A percentile compares a stretch with the other conserved stretches of the same genome.
Conservation (phyloP, 495 filamentous ascomycete species). For the Penicillium cinerascens region DNA sequence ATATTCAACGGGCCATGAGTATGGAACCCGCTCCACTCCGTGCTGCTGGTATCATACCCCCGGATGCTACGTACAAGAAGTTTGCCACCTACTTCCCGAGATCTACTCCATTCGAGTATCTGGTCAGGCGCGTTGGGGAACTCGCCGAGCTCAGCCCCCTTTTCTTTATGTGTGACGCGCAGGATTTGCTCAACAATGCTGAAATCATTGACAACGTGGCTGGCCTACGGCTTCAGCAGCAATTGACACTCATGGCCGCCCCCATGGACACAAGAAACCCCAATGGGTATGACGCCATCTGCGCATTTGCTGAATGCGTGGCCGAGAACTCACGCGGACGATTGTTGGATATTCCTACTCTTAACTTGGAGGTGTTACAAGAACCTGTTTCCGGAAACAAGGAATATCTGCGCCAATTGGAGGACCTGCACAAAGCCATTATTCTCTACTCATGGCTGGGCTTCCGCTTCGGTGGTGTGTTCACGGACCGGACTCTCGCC, state of each 20-base stretch:
- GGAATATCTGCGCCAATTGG: slow-evolving; percentile 60
- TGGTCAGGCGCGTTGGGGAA: slow-evolving; percentile 68
- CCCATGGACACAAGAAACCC: slow-evolving; percentile 45
- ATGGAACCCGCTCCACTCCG: slow-evolving; percentile 60
- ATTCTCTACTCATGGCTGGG: slow-evolving; percentile 87
- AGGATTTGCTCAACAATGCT: slow-evolving; percentile 58
- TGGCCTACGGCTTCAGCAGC: slow-evolving; percentile 63
- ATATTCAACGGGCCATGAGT: slow-evolving; percentile 60
- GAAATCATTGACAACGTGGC: slow-evolving; percentile 64
- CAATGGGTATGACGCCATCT: slow-evolving; percentile 37
- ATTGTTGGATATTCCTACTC: slow-evolving; percentile 57
- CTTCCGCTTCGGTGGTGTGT: slow-evolving; percentile 69
- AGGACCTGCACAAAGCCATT: slow-evolving; percentile 74
- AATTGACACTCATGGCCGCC: slow-evolving; percentile 69
- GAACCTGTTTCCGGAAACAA: slow-evolving; percentile 38
- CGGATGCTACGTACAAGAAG: slow-evolving; percentile 57
- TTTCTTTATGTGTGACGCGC: slow-evolving; percentile 70
- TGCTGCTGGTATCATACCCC: slow-evolving; percentile 74
- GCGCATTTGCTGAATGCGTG: slow-evolving; percentile 63
- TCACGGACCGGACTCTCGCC: slow-evolving; percentile 71
- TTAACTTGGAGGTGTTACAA: slow-evolving; percentile 69
- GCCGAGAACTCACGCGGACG: slow-evolving; percentile 59
- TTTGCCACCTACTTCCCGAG: slow-evolving; percentile 78
- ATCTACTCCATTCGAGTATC: slow-evolving; percentile 69
- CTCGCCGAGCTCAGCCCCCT: slow-evolving; percentile 53